Evolutionary conservation across 2,329 filamentous ascomycete species (phyloP), one percentile per base, ranked within the genome.

Genomic region (Atkinsonella hypoxylon): DNA sequence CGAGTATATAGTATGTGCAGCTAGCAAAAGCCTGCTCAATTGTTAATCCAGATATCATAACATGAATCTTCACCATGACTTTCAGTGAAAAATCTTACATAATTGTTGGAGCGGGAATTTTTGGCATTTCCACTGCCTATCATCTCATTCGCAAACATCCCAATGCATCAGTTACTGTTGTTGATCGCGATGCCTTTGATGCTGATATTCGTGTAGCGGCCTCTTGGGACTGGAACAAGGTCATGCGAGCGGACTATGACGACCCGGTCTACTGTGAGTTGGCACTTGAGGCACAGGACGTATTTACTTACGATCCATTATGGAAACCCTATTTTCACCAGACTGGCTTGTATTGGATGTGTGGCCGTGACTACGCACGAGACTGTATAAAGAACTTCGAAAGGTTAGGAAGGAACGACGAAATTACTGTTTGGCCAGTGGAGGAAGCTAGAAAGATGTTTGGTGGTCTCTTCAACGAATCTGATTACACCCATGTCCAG

Each of bases 181-280:
- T 85, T 26, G 81, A 85, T 64, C 74, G 78, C 13, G 70, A 76
- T 52, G 67, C 72, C 2, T 72, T 67, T 44, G 73, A 77, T 22
- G 74, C 74, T 1, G 66, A 70, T 0, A 65, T 60, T 48, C 67
- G 69, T 3, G 67, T 73, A 22, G 82, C 81, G 32, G 83, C 83
- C 0, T 86, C 83, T 0, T 83, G 79, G 70, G 83, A 88, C 66
- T 81, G 82, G 75, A 87, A 85, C 69, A 87, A 86, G 64, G 81
- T 85, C 30, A 74, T 87, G 15, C 79, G 83, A 51, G 79, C 82
- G 45, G 83, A 87, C 63, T 87, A 87, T 66, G 72, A 77, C 50
- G 79, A 83, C 57, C 66, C 77, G 1, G 64, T 80, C 15, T 87
- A 87, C 68, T 81, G 77, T 63, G 64, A 74, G 47, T 71, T 87